Base-by-base conservation (phyloP, 2,329 filamentous ascomycete genomes). In the Colletotrichum melonis region DNA sequence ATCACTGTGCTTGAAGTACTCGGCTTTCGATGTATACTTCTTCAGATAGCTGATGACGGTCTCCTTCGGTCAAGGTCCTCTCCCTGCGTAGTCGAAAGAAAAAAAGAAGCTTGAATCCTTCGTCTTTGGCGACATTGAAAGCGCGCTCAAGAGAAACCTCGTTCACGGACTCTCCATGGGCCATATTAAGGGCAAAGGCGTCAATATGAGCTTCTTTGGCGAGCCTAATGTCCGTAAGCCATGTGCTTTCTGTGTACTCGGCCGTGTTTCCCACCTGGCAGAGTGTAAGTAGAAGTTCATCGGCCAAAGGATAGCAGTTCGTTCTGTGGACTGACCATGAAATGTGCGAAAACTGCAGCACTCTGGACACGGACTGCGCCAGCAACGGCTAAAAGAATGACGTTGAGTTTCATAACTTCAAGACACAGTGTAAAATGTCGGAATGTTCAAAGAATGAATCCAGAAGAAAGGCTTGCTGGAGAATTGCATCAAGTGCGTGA, bases 1-100 rank as follows among this genome's bases (percentile, higher is more conserved):
- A 3, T 79, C 54, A 16, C n/a, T 46, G 49, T 79, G 70, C 74
- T 56, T 75, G 75, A 30, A 73, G 56, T 77, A 73, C 7, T 68
- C 68, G 8, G 26, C 22, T 28, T 55, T n/a, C 5, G 24, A 30
- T 3, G 24, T 52, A 54, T 69, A 75, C 46, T 66, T 38, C 9
- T 42, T 35, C 6, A 76, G 24, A n/a, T 71, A 28, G 38, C 55
- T 28, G 24, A 38, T 22, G 4, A 49, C 69, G 12, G 24, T 30
- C 9, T 28, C n/a, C 42, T 49, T 52, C 22, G 52, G 30, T 28
- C n/a, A 70, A 7, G 54, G 19, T 1, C 60, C 67, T 7, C 52
- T 19, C 12, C 67, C 60, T 6, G 60, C 67, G 28, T 70, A 70
- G 60, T 70, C 67, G 11, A 65, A 55, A 16, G 67, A 70, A 12